phyloP scores from a whole-genome alignment of 441 rosid species.

The Euphorbia celastroides region DNA sequence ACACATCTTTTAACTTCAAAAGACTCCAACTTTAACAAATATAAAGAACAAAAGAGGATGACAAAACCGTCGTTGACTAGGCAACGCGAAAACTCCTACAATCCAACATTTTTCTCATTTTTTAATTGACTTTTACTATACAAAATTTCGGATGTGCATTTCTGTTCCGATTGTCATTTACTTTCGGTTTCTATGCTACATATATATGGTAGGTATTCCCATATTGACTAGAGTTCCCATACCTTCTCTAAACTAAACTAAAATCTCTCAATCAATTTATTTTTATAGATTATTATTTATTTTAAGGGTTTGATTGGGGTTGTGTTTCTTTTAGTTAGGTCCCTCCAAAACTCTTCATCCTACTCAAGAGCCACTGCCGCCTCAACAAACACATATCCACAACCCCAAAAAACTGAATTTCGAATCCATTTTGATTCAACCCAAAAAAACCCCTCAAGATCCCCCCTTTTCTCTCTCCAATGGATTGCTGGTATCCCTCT shows the following conservation, averaged over 20 bases:
- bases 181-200: no score
- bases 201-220: conserved; percentile 14
- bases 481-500: conserved; percentile 65
- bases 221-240: neutral
- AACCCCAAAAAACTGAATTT: conserved; percentile 19
- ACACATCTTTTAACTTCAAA: no score
- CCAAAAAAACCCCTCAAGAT: conserved; percentile 4
- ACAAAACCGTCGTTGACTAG: no score
- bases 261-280: neutral
- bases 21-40: no score
- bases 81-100: no score
- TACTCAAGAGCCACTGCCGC: conserved; percentile 38
- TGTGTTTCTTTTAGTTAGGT: conserved; percentile 12
- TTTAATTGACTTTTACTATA: no score
- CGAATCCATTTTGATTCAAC: conserved; percentile 8
- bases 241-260: neutral
- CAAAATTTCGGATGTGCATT: no score
- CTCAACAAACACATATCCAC: conserved; percentile 16
- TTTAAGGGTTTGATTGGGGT: neutral
- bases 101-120: no score
- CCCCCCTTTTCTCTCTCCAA: conserved; percentile 8
- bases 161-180: no score
- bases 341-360: conserved; percentile 44
- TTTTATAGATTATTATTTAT: no score
- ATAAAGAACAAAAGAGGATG: no score